Evolutionary conservation across 1,284 basidiomycete genomes (phyloP), one percentile per base, ranked within the genome.

Genomic region (Melampsora larici-populina): DNA sequence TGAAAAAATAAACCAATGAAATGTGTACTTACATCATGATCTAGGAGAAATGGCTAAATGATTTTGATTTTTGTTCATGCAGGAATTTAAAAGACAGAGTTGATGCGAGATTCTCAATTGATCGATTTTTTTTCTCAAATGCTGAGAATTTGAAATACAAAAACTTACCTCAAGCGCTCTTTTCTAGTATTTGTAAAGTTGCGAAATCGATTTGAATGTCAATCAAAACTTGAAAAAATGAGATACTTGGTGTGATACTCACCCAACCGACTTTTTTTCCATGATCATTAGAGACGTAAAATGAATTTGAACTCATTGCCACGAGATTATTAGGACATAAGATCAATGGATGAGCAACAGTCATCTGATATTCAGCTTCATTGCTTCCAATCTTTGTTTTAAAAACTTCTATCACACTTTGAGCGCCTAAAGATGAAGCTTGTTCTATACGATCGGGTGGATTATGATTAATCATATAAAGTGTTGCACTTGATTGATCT

Each of bases 281-380:
- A 60, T 76, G 74, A 33, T 76, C 74, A 62, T 76, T 76, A 24
- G 74, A 69, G 17, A 76, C 65, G 29, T 76, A 76, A 46, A 76
- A 68, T 40, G 48, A 40, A 11, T 21, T 68, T 18, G 49, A 49
- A 31, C 74, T 69, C 3, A 69, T 68, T 46, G 48, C 74, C 36
- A 76, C 65, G 11, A 76, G 40, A 63, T 69, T 76, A 51, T 76
- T 76, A 26, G 74, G 74, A 33, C 65, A 62, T 11, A 68, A 31
- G 46, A 76, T 48, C 24, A 76, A 46, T 7, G 49, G 49, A 63
- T 76, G 74, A 33, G 60, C 0, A 46, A 76, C 68, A 18, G 74
- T 76, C 31, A 13, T 68, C 15, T 29, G 65, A n/a, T 69, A 69
- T n/a, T 29, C 62, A 17, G 74, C 74, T 48, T 68, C 65, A 9